phyloP scores from a whole-genome alignment of 148 eudicot species.

The Cornus suecica region DNA sequence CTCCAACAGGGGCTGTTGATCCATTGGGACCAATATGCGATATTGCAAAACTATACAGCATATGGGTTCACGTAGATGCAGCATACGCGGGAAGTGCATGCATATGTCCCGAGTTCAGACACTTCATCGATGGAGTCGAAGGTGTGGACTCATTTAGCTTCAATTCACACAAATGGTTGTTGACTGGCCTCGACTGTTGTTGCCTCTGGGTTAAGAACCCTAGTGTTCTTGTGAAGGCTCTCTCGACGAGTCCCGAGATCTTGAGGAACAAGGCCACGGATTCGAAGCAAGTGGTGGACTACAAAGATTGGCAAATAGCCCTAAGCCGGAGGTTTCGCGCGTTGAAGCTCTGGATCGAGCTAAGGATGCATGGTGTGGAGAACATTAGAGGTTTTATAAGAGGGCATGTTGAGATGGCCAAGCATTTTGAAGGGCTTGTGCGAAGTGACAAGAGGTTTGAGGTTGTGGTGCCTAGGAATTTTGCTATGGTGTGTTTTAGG shows the following conservation, averaged over 20 bases:
- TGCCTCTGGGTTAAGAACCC: conserved; percentile 52
- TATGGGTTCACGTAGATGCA: conserved; percentile 38
- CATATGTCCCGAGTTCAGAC: conserved; percentile 42
- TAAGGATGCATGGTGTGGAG: conserved; percentile 44
- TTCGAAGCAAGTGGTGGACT: conserved; percentile 49
- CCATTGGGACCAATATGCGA: conserved; percentile 26
- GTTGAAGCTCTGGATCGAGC: conserved; percentile 55
- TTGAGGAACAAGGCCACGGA: conserved; percentile 50
- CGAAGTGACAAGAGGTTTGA: conserved; percentile 32
- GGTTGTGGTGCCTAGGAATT: conserved; percentile 39
- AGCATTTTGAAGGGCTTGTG: conserved; percentile 33
- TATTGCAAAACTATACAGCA: conserved; percentile 30
- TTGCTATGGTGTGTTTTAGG: conserved; percentile 46
- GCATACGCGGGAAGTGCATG: conserved; percentile 36
- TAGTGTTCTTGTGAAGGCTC: conserved; percentile 24
- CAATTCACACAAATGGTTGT: conserved; percentile 62
- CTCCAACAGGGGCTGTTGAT: conserved; percentile 34
- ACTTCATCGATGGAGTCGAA: conserved; percentile 39
- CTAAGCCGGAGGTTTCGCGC: conserved; percentile 52
- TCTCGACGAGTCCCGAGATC: conserved; percentile 47
- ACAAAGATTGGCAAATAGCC: conserved; percentile 62
- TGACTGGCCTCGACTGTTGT: conserved; percentile 53
- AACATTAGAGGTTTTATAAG: conserved; percentile 40
- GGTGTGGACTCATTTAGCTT: conserved; percentile 44
- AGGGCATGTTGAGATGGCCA: conserved; percentile 55